Percentiles rank a stretch among this genome's conserved stretches.
Evolutionary conservation across 768 basidiomycete genomes (phyloP).

Genomic region (Suillus hirtellus): DNA sequence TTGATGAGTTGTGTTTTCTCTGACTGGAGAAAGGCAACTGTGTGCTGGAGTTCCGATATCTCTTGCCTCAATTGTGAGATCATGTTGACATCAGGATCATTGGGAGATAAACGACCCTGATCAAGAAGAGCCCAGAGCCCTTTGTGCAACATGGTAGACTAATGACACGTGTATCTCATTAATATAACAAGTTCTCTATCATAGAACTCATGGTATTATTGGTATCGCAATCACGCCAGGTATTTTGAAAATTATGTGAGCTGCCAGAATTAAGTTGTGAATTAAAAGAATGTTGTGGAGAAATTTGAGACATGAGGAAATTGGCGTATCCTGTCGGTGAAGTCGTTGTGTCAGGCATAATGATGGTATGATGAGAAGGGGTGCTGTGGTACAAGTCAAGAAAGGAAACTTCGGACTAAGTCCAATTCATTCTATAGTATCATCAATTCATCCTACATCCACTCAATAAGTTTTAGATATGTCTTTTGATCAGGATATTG

Average conservation of each 20-base stretch:
- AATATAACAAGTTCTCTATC: neutral
- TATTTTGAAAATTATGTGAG: neutral
- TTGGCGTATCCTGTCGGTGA: neutral
- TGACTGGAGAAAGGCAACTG: neutral
- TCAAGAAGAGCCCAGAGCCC: slow-evolving; percentile 1
- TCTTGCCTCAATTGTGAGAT: neutral
- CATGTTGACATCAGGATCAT: neutral
- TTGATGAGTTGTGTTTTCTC: neutral
- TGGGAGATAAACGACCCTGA: neutral
- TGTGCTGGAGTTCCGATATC: neutral
- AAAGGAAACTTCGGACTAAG: neutral
- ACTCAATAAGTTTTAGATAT: too few species aligned
- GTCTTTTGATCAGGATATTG: too few species aligned
- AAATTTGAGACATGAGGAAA: neutral
- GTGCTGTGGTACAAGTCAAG: neutral
- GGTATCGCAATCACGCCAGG: neutral
- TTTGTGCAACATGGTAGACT: neutral
- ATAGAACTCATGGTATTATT: neutral
- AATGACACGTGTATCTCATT: neutral
- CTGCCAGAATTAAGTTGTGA: neutral
- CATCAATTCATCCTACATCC: too few species aligned
- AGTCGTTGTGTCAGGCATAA: neutral
- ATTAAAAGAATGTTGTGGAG: neutral
- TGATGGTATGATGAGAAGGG: neutral
- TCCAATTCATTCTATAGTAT: neutral